These are phyloP conservation scores for Spathaspora passalidarum DNA, from an alignment of 805 yeast species.

Conservation along the genomic window DNA sequence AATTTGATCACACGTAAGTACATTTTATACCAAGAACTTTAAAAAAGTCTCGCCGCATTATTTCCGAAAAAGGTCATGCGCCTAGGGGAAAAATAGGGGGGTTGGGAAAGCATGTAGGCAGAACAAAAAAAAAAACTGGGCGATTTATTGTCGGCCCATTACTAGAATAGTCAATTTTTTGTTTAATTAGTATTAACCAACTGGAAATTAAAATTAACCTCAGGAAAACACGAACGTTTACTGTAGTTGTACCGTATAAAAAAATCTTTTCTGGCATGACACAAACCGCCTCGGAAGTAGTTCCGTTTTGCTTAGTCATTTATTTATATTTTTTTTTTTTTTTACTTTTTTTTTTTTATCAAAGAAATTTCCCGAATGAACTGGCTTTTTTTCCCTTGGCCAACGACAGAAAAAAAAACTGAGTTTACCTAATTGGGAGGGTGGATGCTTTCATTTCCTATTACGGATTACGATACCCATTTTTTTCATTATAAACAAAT, in stretches of 20 bases:
- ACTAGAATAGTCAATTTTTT: no score
- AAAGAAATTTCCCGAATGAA: constrained; percentile 1
- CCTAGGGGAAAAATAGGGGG: not conserved
- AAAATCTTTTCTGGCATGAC: no score
- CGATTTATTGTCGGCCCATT: not conserved
- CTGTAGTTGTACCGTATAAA: no score
- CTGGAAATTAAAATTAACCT: no score
- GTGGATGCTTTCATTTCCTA: constrained; percentile 4
- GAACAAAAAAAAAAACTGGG: not conserved
- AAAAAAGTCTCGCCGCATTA: not conserved
- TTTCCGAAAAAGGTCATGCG: not conserved
- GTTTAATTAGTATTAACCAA: no score
- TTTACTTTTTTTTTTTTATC: not conserved
- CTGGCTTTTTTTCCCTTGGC: not conserved
- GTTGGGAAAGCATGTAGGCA: not conserved
- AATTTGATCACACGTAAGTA: not conserved
- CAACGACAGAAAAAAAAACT: not conserved
- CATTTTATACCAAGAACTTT: not conserved
- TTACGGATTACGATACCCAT: not conserved
- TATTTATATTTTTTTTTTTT: no score
- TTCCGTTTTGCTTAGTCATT: no score
- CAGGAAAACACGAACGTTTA: no score
- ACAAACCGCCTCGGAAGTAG: no score
- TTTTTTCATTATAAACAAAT: constrained; percentile 1
- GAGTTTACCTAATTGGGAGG: constrained; percentile 1